A percentile compares a stretch with the other conserved stretches of the same genome.
phyloP scores from a whole-genome alignment of 495 filamentous ascomycete species.

The Tetracladium setigerum region DNA sequence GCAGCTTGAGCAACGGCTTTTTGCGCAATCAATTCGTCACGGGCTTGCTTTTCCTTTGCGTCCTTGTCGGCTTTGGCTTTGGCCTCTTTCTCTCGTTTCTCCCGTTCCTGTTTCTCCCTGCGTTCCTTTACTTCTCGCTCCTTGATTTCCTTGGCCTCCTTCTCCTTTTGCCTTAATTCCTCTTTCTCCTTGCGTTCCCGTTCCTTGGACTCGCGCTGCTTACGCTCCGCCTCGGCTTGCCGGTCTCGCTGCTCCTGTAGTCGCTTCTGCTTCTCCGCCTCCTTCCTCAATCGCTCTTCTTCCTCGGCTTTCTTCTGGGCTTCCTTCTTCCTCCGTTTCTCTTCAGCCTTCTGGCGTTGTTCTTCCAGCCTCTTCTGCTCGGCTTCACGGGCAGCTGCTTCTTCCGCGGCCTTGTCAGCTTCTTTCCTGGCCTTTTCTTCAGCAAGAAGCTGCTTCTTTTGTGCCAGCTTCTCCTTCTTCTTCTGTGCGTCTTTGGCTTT shows the following conservation, averaged over 20 bases:
- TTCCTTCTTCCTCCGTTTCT: slow-evolving; percentile 86
- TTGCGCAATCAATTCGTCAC: slow-evolving; percentile 35
- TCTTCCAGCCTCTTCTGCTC: slow-evolving; percentile 80
- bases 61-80: slow-evolving; percentile 43
- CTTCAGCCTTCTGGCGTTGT: slow-evolving; percentile 70
- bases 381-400: slow-evolving; percentile 64
- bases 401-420: slow-evolving; percentile 86
- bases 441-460: slow-evolving; percentile 78
- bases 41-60: slow-evolving; percentile 40
- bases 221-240: slow-evolving; percentile 67
- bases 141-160: slow-evolving; percentile 44
- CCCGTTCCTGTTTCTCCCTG: slow-evolving; percentile 57
- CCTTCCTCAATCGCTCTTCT: slow-evolving; percentile 73
- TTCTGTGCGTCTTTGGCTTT: slow-evolving; percentile 89
- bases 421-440: slow-evolving; percentile 84
- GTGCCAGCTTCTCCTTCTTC: slow-evolving; percentile 80
- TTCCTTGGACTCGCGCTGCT: slow-evolving; percentile 65
- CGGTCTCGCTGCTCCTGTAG: slow-evolving; percentile 77
- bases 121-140: slow-evolving; percentile 65
- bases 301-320: slow-evolving; percentile 86
- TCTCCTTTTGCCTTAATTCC: slow-evolving; percentile 44
- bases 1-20: slow-evolving; percentile 27
- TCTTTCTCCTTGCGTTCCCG: slow-evolving; percentile 62
- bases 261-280: slow-evolving; percentile 69
- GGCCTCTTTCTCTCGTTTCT: slow-evolving; percentile 42